Conservation (phyloP, 1,284 basidiomycete species). For the Cerrena zonata region DNA sequence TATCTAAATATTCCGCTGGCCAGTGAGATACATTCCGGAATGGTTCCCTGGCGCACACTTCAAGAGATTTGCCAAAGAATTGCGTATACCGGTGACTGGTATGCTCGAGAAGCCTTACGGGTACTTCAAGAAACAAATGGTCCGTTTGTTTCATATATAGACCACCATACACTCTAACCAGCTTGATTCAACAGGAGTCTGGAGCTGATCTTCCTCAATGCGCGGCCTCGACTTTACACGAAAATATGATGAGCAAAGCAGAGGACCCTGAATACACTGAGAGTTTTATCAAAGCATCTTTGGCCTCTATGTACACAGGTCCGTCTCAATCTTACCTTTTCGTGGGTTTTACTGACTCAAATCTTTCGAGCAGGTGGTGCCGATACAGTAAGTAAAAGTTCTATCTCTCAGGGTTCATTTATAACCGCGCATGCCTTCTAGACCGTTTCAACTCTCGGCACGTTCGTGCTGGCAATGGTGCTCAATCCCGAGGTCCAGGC, state of each 20-base stretch:
- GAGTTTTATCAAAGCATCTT: background rate
- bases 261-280: background rate
- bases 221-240: background rate
- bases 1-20: no score
- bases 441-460: constrained; percentile 8
- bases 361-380: background rate
- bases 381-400: background rate
- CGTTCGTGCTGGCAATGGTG: constrained; percentile 13
- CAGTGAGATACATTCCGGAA: background rate
- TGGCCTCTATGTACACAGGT: background rate
- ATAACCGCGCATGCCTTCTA: background rate
- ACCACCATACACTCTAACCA: no score
- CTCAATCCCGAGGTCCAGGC: constrained; percentile 18
- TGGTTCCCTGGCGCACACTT: background rate
- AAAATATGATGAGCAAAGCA: background rate
- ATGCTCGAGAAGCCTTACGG: background rate
- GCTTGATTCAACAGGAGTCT: background rate
- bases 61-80: background rate
- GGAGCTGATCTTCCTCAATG: background rate
- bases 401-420: background rate
- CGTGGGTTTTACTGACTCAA: background rate
- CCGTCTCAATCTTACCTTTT: background rate
- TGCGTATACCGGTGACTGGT: background rate
- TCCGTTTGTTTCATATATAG: no score
- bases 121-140: background rate